Evolutionary conservation across 23 red algal genomes (phyloP), one percentile per base, ranked within the genome.

Genomic region (Pyropia haitanensis): DNA sequence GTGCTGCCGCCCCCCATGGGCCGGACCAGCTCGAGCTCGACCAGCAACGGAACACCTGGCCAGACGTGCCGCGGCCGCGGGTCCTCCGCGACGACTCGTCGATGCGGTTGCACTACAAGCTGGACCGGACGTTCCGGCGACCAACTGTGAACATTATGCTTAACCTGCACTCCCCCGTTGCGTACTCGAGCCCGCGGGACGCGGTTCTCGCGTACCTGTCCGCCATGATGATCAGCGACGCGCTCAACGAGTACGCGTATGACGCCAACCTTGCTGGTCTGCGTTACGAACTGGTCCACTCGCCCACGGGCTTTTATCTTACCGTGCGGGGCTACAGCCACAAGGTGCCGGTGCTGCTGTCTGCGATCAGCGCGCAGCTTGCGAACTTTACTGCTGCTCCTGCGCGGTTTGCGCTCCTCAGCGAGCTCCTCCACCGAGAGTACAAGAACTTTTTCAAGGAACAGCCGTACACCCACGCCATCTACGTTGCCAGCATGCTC

Each of bases 81-180:
- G 13, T 27, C 33, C 26, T 75, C 26, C 70, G 51, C 30, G 24
- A 75, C 26, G 70, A 75, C 52, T 1, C 13, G n/a, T 32, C 27
- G 33, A 71, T 76, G 64, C 57, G 72, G 9, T 44, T 95, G 10
- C 70, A 96, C 48, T 73, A 90, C 58, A 72, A 78, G 51, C 73
- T 89, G n/a, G 92, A 96, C 56, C 70, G 72, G 29, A 73, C 72
- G 33, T 96, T 96, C 63, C 63, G 67, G 57, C 64, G 73, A 49
- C 92, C 92, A 1, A 83, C 75, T 19, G 77, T 73, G 29, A 71
- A 67, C 29, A 26, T 88, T 3, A 51, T 81, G 16, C 29, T 96
- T 21, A 44, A 67, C 16, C 39, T 89, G 22, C 30, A 49, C 5
- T 75, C 57, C 27, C 80, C 84, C 15, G 39, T 76, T 6, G 69